phyloP scores from a whole-genome alignment of 176 grass and related monocot genomes.

The Chrysopogon serrulatus region DNA sequence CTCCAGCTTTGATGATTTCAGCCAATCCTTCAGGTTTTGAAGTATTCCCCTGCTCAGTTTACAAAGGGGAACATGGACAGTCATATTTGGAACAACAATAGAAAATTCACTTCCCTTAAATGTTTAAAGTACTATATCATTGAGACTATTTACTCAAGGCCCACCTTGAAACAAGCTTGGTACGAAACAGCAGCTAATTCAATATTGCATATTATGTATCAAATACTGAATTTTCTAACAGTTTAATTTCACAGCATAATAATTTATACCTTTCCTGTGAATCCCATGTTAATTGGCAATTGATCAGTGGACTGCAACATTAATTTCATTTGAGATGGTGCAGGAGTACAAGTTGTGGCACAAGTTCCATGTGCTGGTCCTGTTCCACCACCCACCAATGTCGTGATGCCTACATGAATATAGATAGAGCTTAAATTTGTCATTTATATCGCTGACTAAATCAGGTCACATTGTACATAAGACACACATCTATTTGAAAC shows the following conservation, averaged over 20 bases:
- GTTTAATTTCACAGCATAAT: background rate
- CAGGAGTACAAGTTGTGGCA: slow-evolving; percentile 92
- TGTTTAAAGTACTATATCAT: background rate
- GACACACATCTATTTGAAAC: background rate
- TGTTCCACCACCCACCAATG: slow-evolving; percentile 92
- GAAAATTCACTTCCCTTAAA: background rate
- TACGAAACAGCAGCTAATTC: background rate
- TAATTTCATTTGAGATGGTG: slow-evolving; percentile 86
- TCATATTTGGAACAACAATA: background rate
- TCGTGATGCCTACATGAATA: slow-evolving; percentile 72
- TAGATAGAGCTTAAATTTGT: slow-evolving; percentile 1
- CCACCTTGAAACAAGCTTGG: background rate
- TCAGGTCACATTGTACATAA: background rate
- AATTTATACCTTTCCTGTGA: slow-evolving; percentile 79
- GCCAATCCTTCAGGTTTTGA: slow-evolving; percentile 79
- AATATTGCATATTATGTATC: background rate
- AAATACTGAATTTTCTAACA: background rate
- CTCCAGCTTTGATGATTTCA: slow-evolving; percentile 90
- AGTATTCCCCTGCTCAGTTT: slow-evolving; percentile 70
- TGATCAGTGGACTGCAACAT: slow-evolving; percentile 94
- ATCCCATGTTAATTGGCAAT: slow-evolving; percentile 87
- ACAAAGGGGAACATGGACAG: background rate
- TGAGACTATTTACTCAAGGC: background rate
- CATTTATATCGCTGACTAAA: slow-evolving; percentile 5
- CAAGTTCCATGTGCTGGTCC: slow-evolving; percentile 97